phyloP scores from a whole-genome alignment of 148 eudicot species.

The Persicaria maculosa region DNA sequence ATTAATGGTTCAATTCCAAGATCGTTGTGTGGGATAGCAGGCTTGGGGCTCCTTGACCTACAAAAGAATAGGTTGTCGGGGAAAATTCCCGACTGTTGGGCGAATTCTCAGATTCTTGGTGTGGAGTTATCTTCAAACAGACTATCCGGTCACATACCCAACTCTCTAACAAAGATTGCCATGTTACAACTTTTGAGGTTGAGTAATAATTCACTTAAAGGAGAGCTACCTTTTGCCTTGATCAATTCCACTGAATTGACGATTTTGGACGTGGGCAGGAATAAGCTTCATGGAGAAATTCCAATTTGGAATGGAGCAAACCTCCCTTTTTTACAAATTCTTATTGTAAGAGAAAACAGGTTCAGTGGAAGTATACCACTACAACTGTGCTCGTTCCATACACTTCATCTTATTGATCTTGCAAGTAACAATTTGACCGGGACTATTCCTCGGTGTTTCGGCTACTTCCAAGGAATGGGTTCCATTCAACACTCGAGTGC shows the following conservation, averaged over 20 bases:
- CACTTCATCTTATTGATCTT: constrained; percentile 19
- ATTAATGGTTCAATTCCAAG: no score
- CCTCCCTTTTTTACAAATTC: background rate
- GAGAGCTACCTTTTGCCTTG: background rate
- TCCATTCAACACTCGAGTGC: constrained; percentile 19
- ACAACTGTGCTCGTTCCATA: constrained; percentile 14
- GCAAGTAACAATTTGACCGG: no score
- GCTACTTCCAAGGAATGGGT: background rate
- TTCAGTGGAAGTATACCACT: constrained; percentile 29
- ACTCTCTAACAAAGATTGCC: no score
- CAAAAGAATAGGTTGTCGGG: constrained; percentile 18
- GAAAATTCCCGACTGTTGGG: constrained; percentile 20
- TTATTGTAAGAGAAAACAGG: background rate
- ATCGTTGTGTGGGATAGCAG: no score
- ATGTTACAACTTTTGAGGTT: no score
- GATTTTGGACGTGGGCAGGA: constrained; percentile 32
- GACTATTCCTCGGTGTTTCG: no score
- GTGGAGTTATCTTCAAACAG: background rate
- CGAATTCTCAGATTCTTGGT: background rate
- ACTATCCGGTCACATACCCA: no score
- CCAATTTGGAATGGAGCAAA: constrained; percentile 13
- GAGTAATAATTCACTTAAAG: constrained; percentile 21
- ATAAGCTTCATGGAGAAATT: constrained; percentile 8
- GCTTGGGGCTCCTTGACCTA: no score
- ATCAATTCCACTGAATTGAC: background rate